Evolutionary conservation across 164 flowering plant species (phyloP).

Genomic region (Aristolochia fimbriata): DNA sequence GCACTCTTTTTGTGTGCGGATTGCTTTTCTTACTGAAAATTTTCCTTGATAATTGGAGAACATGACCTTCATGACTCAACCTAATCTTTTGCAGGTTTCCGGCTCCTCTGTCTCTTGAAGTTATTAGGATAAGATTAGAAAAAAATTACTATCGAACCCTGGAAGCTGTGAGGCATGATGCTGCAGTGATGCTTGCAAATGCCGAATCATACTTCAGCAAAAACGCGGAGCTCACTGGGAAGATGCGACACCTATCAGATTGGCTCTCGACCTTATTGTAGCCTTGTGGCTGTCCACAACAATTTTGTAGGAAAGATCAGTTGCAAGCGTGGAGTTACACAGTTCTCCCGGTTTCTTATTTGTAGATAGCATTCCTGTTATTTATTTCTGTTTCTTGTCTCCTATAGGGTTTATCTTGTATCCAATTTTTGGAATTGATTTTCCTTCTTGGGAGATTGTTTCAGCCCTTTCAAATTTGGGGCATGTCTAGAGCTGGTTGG

Average conservation of each 20-base stretch:
- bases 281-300: slow-evolving; percentile 21
- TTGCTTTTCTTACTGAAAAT: background rate
- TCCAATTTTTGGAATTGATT: slow-evolving; percentile 1
- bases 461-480: background rate
- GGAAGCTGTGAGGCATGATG: slow-evolving; percentile 54
- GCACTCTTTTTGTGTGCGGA: background rate
- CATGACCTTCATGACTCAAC: background rate
- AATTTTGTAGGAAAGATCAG: slow-evolving; percentile 4
- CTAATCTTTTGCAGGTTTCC: slow-evolving; percentile 55
- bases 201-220: slow-evolving; percentile 36
- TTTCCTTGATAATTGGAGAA: background rate
- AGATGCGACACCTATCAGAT: slow-evolving; percentile 43
- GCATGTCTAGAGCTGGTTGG: slow-evolving; percentile 1
- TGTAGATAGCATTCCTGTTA: background rate
- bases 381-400: background rate
- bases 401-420: background rate
- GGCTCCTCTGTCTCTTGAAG: slow-evolving; percentile 50
- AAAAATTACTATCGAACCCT: slow-evolving; percentile 54
- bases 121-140: slow-evolving; percentile 40
- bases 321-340: background rate
- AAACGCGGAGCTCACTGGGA: slow-evolving; percentile 25
- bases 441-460: background rate
- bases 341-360: background rate
- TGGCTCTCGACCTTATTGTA: slow-evolving; percentile 37
- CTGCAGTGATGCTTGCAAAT: slow-evolving; percentile 46